Percentiles rank a stretch among this genome's conserved stretches.
Evolutionary conservation across 495 filamentous ascomycete genomes (phyloP).

Genomic region (Penicillium soppii): DNA sequence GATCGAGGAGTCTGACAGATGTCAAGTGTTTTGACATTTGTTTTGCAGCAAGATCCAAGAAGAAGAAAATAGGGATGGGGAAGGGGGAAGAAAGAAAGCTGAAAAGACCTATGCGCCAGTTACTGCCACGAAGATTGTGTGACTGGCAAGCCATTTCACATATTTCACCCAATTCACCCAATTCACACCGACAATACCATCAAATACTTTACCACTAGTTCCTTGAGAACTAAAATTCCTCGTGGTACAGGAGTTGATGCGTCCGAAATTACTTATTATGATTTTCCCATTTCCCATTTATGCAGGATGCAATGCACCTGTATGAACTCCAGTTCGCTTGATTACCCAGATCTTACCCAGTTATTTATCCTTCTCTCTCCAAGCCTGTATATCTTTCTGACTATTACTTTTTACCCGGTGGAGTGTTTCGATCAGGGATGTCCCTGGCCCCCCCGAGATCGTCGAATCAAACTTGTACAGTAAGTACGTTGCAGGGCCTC

Average conservation of each 20-base stretch:
- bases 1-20: constrained; percentile 2
- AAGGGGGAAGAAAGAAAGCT: neutral
- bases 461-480: constrained; percentile 7
- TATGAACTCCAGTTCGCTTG: constrained; percentile 1
- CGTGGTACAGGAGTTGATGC: constrained; percentile 22
- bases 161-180: constrained; percentile 12
- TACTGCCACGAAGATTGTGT: constrained; percentile 25
- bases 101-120: constrained; percentile 26
- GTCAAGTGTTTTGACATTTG: neutral
- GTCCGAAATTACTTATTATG: no score
- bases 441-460: constrained; percentile 19
- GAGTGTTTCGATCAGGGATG: constrained; percentile 15
- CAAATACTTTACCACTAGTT: constrained; percentile 13
- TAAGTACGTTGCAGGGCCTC: constrained; percentile 11
- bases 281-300: neutral
- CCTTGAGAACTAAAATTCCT: constrained; percentile 6
- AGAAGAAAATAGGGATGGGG: neutral
- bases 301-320: constrained; percentile 8
- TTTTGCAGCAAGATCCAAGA: neutral
- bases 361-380: no score
- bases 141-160: constrained; percentile 17
- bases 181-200: constrained; percentile 12
- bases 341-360: no score
- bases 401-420: neutral
- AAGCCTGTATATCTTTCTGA: no score